phyloP scores from a whole-genome alignment of 2,329 filamentous ascomycete species.

The Colletotrichum filicis region DNA sequence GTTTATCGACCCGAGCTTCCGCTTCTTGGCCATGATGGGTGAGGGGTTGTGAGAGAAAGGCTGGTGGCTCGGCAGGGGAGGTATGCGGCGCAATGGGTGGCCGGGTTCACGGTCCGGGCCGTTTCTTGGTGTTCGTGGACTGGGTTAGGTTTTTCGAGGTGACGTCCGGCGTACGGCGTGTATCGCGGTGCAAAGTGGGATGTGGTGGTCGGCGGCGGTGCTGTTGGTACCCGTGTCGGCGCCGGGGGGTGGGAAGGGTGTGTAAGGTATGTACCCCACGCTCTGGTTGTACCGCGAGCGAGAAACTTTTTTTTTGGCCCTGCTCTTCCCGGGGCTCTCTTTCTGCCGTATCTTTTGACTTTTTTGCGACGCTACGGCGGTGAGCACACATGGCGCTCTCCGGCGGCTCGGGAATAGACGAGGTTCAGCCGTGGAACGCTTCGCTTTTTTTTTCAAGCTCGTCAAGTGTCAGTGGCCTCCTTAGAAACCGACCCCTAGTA shows the following conservation, averaged over 20 bases:
- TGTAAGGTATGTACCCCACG: constrained; percentile 18
- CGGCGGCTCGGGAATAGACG: constrained; percentile 34
- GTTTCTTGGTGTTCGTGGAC: neutral
- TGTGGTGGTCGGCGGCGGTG: constrained; percentile 17
- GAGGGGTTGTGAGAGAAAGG: too few species aligned
- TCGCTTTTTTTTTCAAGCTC: neutral
- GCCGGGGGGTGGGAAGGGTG: constrained; percentile 5
- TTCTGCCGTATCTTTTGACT: neutral
- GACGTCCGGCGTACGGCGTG: neutral
- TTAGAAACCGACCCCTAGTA: constrained; percentile 11
- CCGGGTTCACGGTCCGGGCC: neutral
- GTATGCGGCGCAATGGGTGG: neutral
- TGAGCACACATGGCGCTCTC: constrained; percentile 21
- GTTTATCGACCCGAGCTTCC: constrained; percentile 49
- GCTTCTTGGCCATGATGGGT: constrained; percentile 52
- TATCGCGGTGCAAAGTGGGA: constrained; percentile 17
- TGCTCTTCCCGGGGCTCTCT: neutral
- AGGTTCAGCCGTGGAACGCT: constrained; percentile 30
- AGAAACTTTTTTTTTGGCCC: constrained; percentile 16
- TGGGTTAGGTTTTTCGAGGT: neutral
- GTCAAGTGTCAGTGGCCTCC: neutral
- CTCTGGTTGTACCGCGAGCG: constrained; percentile 10
- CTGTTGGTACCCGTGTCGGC: constrained; percentile 25
- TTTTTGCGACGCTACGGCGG: constrained; percentile 21
- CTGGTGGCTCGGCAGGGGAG: neutral